Base-by-base conservation (phyloP, 495 filamentous ascomycete genomes). In the Aspergillus coremiiformis region DNA sequence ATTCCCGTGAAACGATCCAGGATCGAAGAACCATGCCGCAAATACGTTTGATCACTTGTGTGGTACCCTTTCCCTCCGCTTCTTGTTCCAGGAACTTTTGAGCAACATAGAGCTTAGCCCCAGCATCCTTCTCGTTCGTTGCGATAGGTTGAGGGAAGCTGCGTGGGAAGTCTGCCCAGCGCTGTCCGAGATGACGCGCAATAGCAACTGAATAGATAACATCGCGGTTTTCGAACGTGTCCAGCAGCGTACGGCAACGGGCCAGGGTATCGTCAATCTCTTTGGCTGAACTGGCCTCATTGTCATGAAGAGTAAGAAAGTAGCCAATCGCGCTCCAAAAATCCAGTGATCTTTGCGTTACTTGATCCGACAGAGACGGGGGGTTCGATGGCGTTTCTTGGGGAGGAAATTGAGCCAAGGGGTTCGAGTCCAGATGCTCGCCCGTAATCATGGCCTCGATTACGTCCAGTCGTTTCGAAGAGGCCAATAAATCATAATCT, bases 131-230 rank as follows among this genome's bases (percentile, higher is more conserved):
- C 63, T 89, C 84, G 56, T 85, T 83, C 3, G 85, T 75, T 52
- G 77, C 80, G 43, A 78, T 75, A 9, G 82, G 75, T 26, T 69
- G 80, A 39, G 60, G 77, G 60, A 76, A 73, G 63, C 70, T 83
- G 61, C 74, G 81, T 57, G 78, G 81, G 60, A 76, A 86, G 49
- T 74, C 88, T 33, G 74, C 77, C 65, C 85, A 79, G 15, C 83
- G 80, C 32, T 79, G 77, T 23, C 87, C 84, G 32, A 87, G 75
- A 55, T 88, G 82, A 17, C 90, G 82, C 9, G 84, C 81, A 46
- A 95, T 81, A 21, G 86, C 86, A 52, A 96, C 84, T 11, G 87
- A 92, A 65, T 96, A 96, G 27, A 95, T 78, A 7, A 94, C 87
- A 57, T 96, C 90, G n/a, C 90, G 83, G 60, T 91, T 92, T 70